phyloP scores from a whole-genome alignment of 805 yeast species.

The Cyberlindnera mycetangii region DNA sequence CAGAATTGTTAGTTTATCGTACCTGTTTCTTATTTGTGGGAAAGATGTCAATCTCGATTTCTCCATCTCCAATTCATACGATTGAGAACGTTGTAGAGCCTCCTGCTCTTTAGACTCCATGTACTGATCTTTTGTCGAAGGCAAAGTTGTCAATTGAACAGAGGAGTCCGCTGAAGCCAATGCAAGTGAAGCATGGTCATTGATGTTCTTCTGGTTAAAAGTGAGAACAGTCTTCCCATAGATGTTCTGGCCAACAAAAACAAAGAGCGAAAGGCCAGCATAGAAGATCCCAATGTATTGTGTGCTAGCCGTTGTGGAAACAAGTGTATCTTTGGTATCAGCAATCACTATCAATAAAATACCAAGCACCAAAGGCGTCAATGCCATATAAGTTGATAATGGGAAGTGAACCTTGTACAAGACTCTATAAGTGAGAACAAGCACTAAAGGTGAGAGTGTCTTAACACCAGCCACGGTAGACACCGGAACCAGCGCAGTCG shows the following conservation, averaged over 20 bases:
- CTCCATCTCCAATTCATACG: slow-evolving; percentile 17
- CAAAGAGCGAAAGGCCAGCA: slow-evolving; percentile 64
- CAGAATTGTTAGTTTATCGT: slow-evolving; percentile 79
- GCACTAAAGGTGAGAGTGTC: slow-evolving; percentile 61
- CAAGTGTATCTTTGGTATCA: slow-evolving; percentile 31
- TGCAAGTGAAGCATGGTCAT: slow-evolving; percentile 27
- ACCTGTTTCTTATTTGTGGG: slow-evolving; percentile 38
- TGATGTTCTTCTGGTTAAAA: slow-evolving; percentile 28
- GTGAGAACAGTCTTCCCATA: slow-evolving; percentile 83
- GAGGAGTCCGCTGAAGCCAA: slow-evolving; percentile 4
- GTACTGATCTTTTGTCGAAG: slow-evolving; percentile 4
- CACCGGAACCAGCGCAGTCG: slow-evolving; percentile 62
- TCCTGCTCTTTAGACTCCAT: slow-evolving; percentile 14
- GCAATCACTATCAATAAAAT: slow-evolving; percentile 39
- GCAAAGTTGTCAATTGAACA: slow-evolving; percentile 2
- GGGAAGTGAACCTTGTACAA: slow-evolving; percentile 50
- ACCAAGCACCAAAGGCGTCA: slow-evolving; percentile 50
- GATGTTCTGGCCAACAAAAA: slow-evolving; percentile 83
- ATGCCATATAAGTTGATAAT: slow-evolving; percentile 45
- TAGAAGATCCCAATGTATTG: slow-evolving; percentile 61
- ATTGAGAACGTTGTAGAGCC: slow-evolving; percentile 6
- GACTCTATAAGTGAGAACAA: slow-evolving; percentile 53
- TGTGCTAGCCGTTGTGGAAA: slow-evolving; percentile 39
- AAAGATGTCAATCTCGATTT: slow-evolving; percentile 9
- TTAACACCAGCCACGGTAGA: slow-evolving; percentile 72